phyloP scores from a whole-genome alignment of 2,329 filamentous ascomycete species.

The Aschersonia sp. region DNA sequence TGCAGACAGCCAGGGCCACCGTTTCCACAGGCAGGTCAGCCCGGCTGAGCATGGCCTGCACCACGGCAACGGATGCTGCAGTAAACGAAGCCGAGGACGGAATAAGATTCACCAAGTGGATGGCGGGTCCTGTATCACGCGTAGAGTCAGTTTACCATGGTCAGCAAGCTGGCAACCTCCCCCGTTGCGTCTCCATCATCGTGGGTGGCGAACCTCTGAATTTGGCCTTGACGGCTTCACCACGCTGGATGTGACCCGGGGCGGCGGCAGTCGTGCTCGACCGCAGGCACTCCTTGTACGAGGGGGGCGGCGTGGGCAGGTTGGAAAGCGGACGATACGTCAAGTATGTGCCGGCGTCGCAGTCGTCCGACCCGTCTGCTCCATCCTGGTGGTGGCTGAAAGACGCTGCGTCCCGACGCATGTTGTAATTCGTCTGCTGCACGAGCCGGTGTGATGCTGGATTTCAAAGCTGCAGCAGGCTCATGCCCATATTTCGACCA shows the following conservation, averaged over 20 bases:
- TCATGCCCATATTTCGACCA: neutral
- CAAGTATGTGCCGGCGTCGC: constrained; percentile 40
- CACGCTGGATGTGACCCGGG: constrained; percentile 24
- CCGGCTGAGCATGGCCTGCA: constrained; percentile 46
- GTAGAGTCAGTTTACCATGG: neutral
- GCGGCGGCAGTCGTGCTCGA: constrained; percentile 10
- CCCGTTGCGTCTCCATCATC: neutral
- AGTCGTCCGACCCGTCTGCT: constrained; percentile 9
- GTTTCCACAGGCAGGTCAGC: constrained; percentile 45
- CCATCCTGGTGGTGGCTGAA: neutral
- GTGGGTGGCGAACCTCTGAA: constrained; percentile 19
- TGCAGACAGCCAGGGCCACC: constrained; percentile 50
- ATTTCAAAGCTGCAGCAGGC: neutral
- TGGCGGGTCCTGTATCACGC: constrained; percentile 39
- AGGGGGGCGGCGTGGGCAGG: constrained; percentile 51
- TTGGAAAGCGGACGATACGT: constrained; percentile 55
- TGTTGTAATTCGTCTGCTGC: neutral
- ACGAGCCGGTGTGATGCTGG: neutral
- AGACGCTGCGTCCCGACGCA: neutral
- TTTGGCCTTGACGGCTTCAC: constrained; percentile 24
- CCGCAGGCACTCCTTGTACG: constrained; percentile 28
- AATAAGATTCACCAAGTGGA: constrained; percentile 52
- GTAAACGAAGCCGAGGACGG: constrained; percentile 47
- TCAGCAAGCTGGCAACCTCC: neutral
- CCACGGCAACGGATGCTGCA: constrained; percentile 39